phyloP scores from a whole-genome alignment of 2,329 filamentous ascomycete species.

The Paraphoma chrysanthemicola region DNA sequence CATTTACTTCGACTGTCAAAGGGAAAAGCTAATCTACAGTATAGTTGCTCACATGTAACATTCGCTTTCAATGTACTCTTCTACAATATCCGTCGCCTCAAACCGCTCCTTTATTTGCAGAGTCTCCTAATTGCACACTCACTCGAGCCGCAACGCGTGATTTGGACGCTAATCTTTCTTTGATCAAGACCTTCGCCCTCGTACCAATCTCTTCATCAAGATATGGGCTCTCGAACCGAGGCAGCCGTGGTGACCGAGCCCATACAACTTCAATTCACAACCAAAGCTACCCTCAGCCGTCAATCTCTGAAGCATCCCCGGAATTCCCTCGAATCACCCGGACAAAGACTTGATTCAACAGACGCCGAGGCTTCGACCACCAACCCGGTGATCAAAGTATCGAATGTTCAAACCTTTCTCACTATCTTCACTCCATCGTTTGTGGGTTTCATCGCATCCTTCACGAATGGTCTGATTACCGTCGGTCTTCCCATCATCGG shows the following conservation, averaged over 20 bases:
- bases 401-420: slow-evolving; percentile 6
- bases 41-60: too few relatives aligned
- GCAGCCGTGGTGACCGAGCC: neutral
- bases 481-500: slow-evolving; percentile 54
- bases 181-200: too few relatives aligned
- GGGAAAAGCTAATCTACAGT: too few relatives aligned
- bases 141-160: too few relatives aligned
- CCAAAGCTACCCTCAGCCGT: neutral
- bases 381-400: neutral
- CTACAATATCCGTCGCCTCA: too few relatives aligned
- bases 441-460: slow-evolving; percentile 38
- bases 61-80: too few relatives aligned
- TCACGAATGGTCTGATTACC: slow-evolving; percentile 50
- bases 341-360: neutral
- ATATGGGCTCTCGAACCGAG: neutral
- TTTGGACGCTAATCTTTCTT: too few relatives aligned
- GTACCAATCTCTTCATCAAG: neutral
- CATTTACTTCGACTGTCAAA: too few relatives aligned
- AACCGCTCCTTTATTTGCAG: too few relatives aligned
- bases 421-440: slow-evolving; percentile 21
- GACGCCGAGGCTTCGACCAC: neutral
- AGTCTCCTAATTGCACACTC: too few relatives aligned
- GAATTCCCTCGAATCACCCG: neutral
- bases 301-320: neutral
- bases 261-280: neutral